Evolutionary conservation across 306 rosid species (phyloP), one percentile per base, ranked within the genome.

Genomic region (Gillenia trifoliata): DNA sequence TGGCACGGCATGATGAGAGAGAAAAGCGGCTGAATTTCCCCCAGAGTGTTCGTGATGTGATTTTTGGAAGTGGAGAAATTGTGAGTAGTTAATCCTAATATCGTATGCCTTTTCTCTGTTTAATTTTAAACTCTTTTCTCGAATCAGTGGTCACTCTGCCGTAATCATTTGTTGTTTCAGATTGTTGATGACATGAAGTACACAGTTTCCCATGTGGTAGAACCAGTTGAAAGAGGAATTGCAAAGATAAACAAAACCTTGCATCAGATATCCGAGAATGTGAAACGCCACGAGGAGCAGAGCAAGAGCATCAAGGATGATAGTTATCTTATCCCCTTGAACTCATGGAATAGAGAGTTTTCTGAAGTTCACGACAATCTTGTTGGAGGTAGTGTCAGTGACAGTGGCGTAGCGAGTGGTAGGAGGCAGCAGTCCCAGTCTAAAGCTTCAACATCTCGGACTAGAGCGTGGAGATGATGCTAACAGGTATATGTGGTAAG

Each of bases 131-230:
- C 52, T 65, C 13, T 60, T 33, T 55, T 43, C 66, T 26, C 73
- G 55, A 56, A 79, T 84, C 56, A 60, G 33, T 43, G 52, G 66
- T 84, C 59, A 70, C 69, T 84, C 72, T 55, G 68, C 29, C 75
- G 68, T 52, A 59, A 13, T 29, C 43, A 19, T 75, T 75, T 74
- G n/a, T 73, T 74, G 75, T 29, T 23, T 41, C 90, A 95, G 99
- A 95, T 95, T 75, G 99, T 90, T 26, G 99, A 95, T 72, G 99
- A 95, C 96, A 90, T 95, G 99, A 95, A 82, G 77, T 95, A 86
- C 56, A 95, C 99, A 50, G 97, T 95, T 40, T 87, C 98, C 1
- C 99, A 92, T 13, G 98, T 92, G 59, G 98, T 92, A 41, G 96
- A 95, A 80, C 99, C 98, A 28, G 97, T 95, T 2, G 99, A 95